Conservation (phyloP, 2,329 filamentous ascomycete genomes). For the Trematosphaeria pertusa region DNA sequence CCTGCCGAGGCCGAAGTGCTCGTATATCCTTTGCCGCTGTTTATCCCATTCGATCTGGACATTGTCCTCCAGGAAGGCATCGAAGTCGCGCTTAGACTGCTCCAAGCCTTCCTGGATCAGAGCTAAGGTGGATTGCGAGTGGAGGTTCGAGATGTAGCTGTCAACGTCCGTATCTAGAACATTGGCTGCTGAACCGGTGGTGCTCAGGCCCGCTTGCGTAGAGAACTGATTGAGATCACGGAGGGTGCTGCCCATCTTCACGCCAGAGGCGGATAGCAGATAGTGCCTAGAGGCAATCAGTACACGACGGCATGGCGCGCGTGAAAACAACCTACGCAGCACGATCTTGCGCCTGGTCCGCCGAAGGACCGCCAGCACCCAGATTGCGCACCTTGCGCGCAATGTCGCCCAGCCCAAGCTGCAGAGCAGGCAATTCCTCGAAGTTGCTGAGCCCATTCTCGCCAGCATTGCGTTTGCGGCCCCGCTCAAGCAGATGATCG, state of each 20-base stretch:
- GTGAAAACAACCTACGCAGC: constrained; percentile 59
- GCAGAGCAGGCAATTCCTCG: constrained; percentile 84
- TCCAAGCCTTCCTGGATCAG: constrained; percentile 93
- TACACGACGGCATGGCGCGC: too few relatives aligned
- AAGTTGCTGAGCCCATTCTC: constrained; percentile 65
- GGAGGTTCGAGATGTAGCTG: constrained; percentile 82
- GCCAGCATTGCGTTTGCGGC: constrained; percentile 71
- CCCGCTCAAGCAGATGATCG: constrained; percentile 68
- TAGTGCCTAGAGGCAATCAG: constrained; percentile 71
- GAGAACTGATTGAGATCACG: constrained; percentile 86
- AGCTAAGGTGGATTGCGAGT: constrained; percentile 87
- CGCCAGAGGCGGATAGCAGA: constrained; percentile 88
- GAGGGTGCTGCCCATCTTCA: constrained; percentile 84
- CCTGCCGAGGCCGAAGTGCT: constrained; percentile 85
- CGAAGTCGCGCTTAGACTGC: constrained; percentile 88
- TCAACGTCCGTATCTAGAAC: constrained; percentile 63
- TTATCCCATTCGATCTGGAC: constrained; percentile 95
- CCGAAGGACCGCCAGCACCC: constrained; percentile 72
- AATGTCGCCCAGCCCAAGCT: constrained; percentile 91
- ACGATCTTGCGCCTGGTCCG: constrained; percentile 54
- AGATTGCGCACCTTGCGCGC: constrained; percentile 77
- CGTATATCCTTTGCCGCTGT: constrained; percentile 90
- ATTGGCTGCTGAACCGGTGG: constrained; percentile 46
- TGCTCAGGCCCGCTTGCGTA: constrained; percentile 69
- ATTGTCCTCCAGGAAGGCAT: constrained; percentile 92